These are phyloP conservation scores for Phytomonas sp. DNA, from an alignment of 208 protist species.

Conservation along the genomic window DNA sequence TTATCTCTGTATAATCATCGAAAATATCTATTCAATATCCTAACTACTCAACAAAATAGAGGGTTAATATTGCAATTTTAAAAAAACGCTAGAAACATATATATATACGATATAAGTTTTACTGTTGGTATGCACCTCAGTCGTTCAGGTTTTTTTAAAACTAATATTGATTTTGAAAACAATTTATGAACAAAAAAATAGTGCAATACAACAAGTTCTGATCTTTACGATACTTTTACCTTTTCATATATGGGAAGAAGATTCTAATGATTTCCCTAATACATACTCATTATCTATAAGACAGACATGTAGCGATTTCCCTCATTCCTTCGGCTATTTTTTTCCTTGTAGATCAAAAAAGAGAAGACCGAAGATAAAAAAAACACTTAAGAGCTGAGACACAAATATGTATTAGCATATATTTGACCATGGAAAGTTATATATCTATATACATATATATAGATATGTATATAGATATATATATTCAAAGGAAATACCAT, in stretches of 20 bases:
- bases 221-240: background rate
- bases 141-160: background rate
- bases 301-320: background rate
- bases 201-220: background rate
- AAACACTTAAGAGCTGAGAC: too few relatives aligned
- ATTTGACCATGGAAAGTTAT: too few relatives aligned
- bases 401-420: too few relatives aligned
- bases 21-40: background rate
- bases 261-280: background rate
- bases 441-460: too few relatives aligned
- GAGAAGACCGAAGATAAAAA: too few relatives aligned
- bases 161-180: constrained; percentile 12
- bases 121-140: background rate
- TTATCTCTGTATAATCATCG: background rate
- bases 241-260: background rate
- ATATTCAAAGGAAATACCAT: too few relatives aligned
- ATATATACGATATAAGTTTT: background rate
- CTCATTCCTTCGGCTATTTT: too few relatives aligned
- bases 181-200: background rate
- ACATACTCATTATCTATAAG: background rate
- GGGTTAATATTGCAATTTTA: constrained; percentile 4
- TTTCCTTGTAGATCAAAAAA: too few relatives aligned
- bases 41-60: constrained; percentile 7
- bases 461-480: too few relatives aligned
- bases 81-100: background rate